Conservation (phyloP, 768 basidiomycete species). For the Collybiopsis luxurians region DNA sequence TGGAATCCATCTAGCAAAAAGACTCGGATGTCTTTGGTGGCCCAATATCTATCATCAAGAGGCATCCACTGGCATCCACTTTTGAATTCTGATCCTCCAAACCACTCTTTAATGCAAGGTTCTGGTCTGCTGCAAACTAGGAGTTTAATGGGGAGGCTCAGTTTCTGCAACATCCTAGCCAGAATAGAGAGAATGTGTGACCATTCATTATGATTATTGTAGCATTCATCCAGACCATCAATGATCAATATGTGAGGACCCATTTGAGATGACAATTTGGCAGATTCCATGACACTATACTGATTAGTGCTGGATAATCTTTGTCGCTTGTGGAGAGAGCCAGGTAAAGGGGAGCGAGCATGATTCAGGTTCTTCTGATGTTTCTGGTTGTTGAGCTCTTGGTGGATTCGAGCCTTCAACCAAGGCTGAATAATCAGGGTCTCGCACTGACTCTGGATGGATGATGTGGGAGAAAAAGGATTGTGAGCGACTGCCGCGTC, state of each 20-base stretch:
- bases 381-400: background rate
- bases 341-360: too few species aligned
- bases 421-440: background rate
- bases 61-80: background rate
- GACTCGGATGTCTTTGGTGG: background rate
- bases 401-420: background rate
- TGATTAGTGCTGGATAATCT: too few species aligned
- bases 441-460: background rate
- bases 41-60: background rate
- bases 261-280: too few species aligned
- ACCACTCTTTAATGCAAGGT: background rate
- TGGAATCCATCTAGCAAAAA: background rate
- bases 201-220: background rate
- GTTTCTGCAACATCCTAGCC: too few species aligned
- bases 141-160: too few species aligned
- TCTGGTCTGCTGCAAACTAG: too few species aligned
- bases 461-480: background rate
- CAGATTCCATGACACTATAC: too few species aligned
- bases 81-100: background rate
- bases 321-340: too few species aligned
- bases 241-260: background rate
- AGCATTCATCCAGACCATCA: background rate
- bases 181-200: too few species aligned
- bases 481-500: too few species aligned
- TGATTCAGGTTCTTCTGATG: background rate